Evolutionary conservation across 2,329 filamentous ascomycete species (phyloP).

Genomic region (Apiospora kogelbergensis): DNA sequence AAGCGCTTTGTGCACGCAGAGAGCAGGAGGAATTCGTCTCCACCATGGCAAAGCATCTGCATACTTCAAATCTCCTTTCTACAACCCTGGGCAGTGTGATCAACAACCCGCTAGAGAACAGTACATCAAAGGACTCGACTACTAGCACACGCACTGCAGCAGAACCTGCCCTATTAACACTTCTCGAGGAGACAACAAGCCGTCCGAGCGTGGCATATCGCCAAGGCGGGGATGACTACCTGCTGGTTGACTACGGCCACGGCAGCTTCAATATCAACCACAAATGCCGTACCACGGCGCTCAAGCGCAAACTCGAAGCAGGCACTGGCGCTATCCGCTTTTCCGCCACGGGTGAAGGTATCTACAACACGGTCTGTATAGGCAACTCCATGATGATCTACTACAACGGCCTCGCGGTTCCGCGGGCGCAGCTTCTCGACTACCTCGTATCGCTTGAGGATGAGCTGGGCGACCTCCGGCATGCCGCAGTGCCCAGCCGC

Average conservation of each 20-base stretch:
- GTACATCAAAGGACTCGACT: too few relatives aligned
- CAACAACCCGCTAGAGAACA: neutral
- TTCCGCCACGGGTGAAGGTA: constrained; percentile 25
- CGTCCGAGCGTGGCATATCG: constrained; percentile 41
- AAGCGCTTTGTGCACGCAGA: constrained; percentile 39
- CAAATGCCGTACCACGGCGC: constrained; percentile 52
- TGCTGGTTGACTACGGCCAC: constrained; percentile 58
- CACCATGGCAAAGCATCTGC: neutral
- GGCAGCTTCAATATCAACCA: constrained; percentile 58
- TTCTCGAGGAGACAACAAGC: constrained; percentile 28
- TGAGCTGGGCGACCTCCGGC: constrained; percentile 37
- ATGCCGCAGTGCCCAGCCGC: constrained; percentile 41
- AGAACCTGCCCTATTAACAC: constrained; percentile 15
- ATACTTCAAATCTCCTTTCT: too few relatives aligned
- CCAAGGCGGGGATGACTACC: constrained; percentile 47
- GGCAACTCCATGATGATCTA: constrained; percentile 43
- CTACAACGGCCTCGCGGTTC: constrained; percentile 41
- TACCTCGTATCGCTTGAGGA: constrained; percentile 37
- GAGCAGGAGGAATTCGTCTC: neutral
- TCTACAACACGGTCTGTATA: constrained; percentile 53
- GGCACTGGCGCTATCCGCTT: constrained; percentile 33
- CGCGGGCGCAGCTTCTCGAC: constrained; percentile 36
- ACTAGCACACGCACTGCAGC: neutral
- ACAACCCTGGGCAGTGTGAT: neutral
- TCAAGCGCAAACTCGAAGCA: constrained; percentile 47